Conservation (phyloP, 345 rosid genomes). For the Hibiscus mutabilis region DNA sequence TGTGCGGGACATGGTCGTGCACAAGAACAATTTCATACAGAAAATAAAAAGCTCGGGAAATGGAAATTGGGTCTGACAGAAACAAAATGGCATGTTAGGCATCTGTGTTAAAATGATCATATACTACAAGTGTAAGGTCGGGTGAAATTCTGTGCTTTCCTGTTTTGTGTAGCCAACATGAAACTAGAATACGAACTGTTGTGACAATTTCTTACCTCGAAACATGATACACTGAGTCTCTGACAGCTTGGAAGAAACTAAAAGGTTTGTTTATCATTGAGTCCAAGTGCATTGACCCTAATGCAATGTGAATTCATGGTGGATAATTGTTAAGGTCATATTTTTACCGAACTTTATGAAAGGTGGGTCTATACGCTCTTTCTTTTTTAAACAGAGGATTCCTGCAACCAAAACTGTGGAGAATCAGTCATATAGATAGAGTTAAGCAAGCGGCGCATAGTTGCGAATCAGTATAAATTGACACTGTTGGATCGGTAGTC, state of each 20-base stretch:
- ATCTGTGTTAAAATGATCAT: not conserved
- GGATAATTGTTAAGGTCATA: conserved; percentile 16
- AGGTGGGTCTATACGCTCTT: conserved; percentile 15
- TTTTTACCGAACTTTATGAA: conserved; percentile 4
- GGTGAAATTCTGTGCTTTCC: conserved; percentile 13
- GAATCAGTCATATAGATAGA: not conserved
- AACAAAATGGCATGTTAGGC: conserved; percentile 17
- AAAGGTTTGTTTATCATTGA: conserved; percentile 15
- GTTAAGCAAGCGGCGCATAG: conserved; percentile 19
- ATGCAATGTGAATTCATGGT: conserved; percentile 1
- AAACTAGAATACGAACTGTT: conserved; percentile 20
- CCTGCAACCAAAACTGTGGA: conserved; percentile 12
- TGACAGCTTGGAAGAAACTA: conserved; percentile 17
- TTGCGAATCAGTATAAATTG: conserved; percentile 3
- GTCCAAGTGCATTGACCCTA: not conserved
- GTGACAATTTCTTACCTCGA: conserved; percentile 15
- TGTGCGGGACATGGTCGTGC: not conserved
- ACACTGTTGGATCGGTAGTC: conserved; percentile 11
- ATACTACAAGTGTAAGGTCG: conserved; percentile 14
- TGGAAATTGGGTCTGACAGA: conserved; percentile 3
- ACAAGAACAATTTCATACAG: not conserved
- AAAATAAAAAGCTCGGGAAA: conserved; percentile 4
- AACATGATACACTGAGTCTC: conserved; percentile 18
- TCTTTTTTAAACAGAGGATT: conserved; percentile 7
- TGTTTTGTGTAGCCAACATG: conserved; percentile 22